Conservation (phyloP, 2,329 filamentous ascomycete species). For the Diplodia sapinea region DNA sequence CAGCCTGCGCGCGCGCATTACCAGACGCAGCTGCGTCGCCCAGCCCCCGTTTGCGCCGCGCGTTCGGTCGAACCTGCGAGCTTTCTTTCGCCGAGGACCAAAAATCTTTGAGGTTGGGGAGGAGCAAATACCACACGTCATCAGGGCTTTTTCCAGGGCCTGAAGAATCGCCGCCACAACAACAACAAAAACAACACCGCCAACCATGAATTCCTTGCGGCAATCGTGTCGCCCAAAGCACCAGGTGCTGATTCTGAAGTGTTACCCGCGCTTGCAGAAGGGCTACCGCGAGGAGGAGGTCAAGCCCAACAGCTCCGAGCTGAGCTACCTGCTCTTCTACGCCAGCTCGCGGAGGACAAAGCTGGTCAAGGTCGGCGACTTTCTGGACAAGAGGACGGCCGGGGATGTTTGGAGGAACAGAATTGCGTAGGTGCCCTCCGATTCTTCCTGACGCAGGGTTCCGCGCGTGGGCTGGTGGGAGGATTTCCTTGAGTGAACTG, state of each 20-base stretch:
- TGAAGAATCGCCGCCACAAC: not conserved
- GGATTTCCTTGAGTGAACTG: not conserved
- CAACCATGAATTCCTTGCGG: conserved; percentile 61
- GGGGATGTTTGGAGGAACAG: conserved; percentile 88
- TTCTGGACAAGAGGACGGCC: conserved; percentile 91
- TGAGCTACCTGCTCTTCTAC: conserved; percentile 97
- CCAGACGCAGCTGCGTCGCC: not conserved
- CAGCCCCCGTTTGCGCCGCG: not conserved
- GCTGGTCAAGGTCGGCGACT: conserved; percentile 92
- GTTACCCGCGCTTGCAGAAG: conserved; percentile 92
- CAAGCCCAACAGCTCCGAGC: conserved; percentile 93
- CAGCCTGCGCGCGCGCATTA: not conserved
- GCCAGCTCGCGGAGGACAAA: conserved; percentile 92
- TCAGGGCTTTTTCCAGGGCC: not conserved
- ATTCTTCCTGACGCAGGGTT: conserved; percentile 31
- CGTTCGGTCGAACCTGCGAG: not conserved
- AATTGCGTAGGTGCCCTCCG: conserved; percentile 69
- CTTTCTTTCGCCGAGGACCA: not conserved
- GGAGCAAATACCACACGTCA: conserved; percentile 1
- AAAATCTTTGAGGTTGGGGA: not conserved
- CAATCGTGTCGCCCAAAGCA: conserved; percentile 84
- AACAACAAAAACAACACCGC: not conserved
- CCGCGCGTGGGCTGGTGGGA: not conserved
- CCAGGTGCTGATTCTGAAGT: conserved; percentile 93
- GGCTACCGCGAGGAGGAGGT: conserved; percentile 77